Base-by-base conservation (phyloP, 345 rosid genomes). In the Sonneratia caseolaris region DNA sequence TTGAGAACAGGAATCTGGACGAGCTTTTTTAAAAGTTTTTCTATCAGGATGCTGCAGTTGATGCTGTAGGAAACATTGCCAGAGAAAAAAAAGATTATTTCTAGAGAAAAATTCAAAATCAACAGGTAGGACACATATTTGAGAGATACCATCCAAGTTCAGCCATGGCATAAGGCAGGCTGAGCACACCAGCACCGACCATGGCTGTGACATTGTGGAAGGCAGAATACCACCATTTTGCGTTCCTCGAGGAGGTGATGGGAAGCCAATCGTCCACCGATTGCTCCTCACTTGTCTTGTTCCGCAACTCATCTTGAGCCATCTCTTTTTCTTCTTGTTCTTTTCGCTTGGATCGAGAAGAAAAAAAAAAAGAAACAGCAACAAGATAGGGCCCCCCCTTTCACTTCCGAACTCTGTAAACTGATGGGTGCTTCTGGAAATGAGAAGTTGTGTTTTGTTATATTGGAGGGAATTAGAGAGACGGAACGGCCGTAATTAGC, bases 181-280 rank as follows among this genome's bases (percentile, higher is more conserved):
- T 27, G 32, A 27, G 32, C 32, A 27, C 32, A 27, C 32, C 32
- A 27, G 32, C 96, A 1, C 92, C 97, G 7, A 90, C 91, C 91
- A 92, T 87, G 76, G 98, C 98, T 0, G 97, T 85, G 71, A 91
- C 96, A 78, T 88, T 89, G 88, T 93, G 97, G 83, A 93, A 93
- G 3, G 97, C 84, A 5, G 96, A 85, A 72, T 84, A 91, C 93
- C 96, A 93, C 98, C 97, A 93, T 77, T 91, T 93, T 24, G 93
- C 93, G 38, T 84, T 79, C 78, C 96, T 82, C 0, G 87, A 78
- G 1, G 89, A 81, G 0, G 93, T 90, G 77, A 92, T 76, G 0
- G 96, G 98, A 69, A 88, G 89, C 90, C 96, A 92, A 6, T 86
- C 90, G 22, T 87, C 77, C 10, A 92, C 77, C 27, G 75, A 68